These are phyloP conservation scores for Protomyces inouyei DNA, from an alignment of 1,139 yeast genomes.

Conservation along the genomic window DNA sequence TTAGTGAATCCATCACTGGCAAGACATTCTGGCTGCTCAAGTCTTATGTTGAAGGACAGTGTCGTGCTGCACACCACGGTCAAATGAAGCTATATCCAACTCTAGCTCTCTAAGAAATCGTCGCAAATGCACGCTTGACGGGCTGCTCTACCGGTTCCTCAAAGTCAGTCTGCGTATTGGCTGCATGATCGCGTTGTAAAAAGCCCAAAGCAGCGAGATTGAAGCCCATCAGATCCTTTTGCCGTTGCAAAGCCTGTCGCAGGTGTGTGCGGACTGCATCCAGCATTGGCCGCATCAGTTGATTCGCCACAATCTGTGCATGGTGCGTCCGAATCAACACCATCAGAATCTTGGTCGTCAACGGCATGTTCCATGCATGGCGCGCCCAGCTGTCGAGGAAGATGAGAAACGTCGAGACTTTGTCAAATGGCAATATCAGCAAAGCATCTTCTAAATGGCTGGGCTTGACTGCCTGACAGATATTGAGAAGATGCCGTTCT, in stretches of 20 bases:
- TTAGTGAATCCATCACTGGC: slow-evolving; percentile 6
- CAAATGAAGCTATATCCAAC: slow-evolving; percentile 10
- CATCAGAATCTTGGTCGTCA: slow-evolving; percentile 69
- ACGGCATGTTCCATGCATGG: slow-evolving; percentile 48
- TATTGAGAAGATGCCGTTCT: slow-evolving; percentile 70
- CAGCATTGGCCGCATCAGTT: slow-evolving; percentile 40
- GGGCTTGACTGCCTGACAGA: slow-evolving; percentile 63
- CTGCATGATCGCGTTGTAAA: slow-evolving; percentile 71
- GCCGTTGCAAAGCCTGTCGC: slow-evolving; percentile 47
- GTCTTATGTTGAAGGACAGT: slow-evolving; percentile 10
- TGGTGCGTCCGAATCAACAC: slow-evolving; percentile 70
- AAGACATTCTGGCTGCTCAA: slow-evolving; percentile 8
- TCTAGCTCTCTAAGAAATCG: slow-evolving; percentile 29
- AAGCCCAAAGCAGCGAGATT: slow-evolving; percentile 79
- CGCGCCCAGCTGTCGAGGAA: slow-evolving; percentile 72
- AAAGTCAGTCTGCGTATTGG: slow-evolving; percentile 67
- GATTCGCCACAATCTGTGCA: slow-evolving; percentile 53
- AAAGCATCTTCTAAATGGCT: slow-evolving; percentile 90
- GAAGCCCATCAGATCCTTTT: slow-evolving; percentile 66
- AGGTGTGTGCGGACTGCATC: slow-evolving; percentile 40
- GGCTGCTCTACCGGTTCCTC: slow-evolving; percentile 57
- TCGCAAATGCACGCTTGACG: slow-evolving; percentile 61
- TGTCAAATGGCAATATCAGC: slow-evolving; percentile 83
- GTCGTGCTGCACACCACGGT: slow-evolving; percentile 11
- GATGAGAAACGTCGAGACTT: slow-evolving; percentile 61